phyloP scores from a whole-genome alignment of 495 filamentous ascomycete genomes.

The Parathielavia appendiculata region DNA sequence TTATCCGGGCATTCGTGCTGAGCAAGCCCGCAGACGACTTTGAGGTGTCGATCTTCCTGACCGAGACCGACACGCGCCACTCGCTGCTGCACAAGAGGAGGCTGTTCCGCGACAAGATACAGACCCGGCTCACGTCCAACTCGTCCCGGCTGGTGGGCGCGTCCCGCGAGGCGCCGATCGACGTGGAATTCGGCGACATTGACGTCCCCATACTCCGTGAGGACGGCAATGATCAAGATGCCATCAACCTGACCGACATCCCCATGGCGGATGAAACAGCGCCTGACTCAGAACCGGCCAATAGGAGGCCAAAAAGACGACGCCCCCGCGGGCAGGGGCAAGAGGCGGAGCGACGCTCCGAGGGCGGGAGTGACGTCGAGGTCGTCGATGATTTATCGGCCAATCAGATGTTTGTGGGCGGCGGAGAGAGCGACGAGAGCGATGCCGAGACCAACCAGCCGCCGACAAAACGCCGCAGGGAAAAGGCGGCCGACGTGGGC shows the following conservation, averaged over 20 bases:
- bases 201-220: constrained; percentile 35
- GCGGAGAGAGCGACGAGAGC: constrained; percentile 20
- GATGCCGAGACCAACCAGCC: constrained; percentile 25
- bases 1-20: background rate
- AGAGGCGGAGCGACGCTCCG: constrained; percentile 25
- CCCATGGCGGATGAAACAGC: constrained; percentile 36
- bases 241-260: constrained; percentile 40
- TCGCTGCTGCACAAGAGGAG: constrained; percentile 82
- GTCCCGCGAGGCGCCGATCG: constrained; percentile 47
- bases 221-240: constrained; percentile 38
- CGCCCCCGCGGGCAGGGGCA: constrained; percentile 21
- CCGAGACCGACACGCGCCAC: constrained; percentile 80
- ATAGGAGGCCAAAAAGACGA: constrained; percentile 29
- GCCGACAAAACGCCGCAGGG: constrained; percentile 47
- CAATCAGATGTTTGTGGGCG: constrained; percentile 36
- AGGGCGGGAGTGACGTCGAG: constrained; percentile 24
- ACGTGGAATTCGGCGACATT: constrained; percentile 45
- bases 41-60: constrained; percentile 89
- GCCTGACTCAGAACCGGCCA: constrained; percentile 27
- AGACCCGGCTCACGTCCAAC: constrained; percentile 52
- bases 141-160: constrained; percentile 54
- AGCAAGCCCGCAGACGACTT: constrained; percentile 69
- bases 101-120: constrained; percentile 53
- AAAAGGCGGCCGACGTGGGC: constrained; percentile 24
- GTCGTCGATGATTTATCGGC: constrained; percentile 19